Conservation (phyloP, 495 filamentous ascomycete species). For the Penicillium roqueforti region DNA sequence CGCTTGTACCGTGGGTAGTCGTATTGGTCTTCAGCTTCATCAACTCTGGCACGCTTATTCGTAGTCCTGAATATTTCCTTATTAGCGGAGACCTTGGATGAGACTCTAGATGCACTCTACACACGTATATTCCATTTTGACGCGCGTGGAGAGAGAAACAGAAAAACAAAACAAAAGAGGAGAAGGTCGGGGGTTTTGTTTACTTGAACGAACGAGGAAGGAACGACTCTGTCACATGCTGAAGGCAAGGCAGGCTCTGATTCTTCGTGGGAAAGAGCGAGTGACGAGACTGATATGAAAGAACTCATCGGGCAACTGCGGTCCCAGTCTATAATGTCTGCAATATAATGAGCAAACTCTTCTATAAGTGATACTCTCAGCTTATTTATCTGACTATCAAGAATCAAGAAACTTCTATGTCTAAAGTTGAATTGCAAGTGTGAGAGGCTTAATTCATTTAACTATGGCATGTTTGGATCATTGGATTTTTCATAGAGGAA, state of each 20-base stretch:
- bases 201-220: background rate
- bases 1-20: background rate
- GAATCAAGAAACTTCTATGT: too few relatives aligned
- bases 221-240: background rate
- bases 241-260: too few relatives aligned
- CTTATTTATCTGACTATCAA: too few relatives aligned
- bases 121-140: background rate
- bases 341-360: too few relatives aligned
- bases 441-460: background rate
- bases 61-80: background rate
- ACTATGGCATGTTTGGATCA: background rate
- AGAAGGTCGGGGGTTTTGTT: background rate
- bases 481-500: too few relatives aligned
- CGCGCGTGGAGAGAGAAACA: background rate
- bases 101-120: background rate
- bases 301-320: background rate
- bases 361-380: too few relatives aligned
- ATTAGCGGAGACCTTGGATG: background rate
- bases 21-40: background rate
- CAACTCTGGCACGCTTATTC: background rate
- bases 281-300: background rate
- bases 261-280: background rate
- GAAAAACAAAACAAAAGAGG: too few relatives aligned
- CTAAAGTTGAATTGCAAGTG: too few relatives aligned
- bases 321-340: too few relatives aligned